Evolutionary conservation across 31 red algal genomes (phyloP), one percentile per base, ranked within the genome.

Genomic region (Odonthalia washingtoniensis): DNA sequence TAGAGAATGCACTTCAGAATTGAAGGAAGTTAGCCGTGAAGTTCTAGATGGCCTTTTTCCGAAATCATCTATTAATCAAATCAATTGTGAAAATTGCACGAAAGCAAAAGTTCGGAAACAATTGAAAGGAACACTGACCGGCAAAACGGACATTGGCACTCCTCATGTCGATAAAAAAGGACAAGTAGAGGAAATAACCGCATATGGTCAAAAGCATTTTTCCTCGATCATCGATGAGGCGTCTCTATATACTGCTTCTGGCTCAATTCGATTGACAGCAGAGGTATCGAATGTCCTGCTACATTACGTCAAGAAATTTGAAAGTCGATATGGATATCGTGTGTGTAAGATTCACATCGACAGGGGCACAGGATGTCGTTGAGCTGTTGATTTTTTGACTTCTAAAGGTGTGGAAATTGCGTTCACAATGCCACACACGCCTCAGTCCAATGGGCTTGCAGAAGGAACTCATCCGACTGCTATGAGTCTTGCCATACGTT

Each of bases 181-280:
- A 5, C 31, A 49, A 81, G 64, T 89, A 4, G 40, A 80, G 21
- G 40, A 75, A 3, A 34, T 12, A n/a, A 34, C 76, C 0, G 31
- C 31, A 24, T 46, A 80, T 60, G 52, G 34, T 3, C 35, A 46
- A 0, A 18, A 43, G 1, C 81, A 89, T 17, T 89, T 89, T 43
- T 43, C 40, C 42, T 81, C 86, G 5, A 63, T 89, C 28, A 67
- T 81, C 5, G 77, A 89, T 30, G 86, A 75, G 66, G 74, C 45
- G 27, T 49, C 1, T 5, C 26, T 75, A 36, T 81, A 60, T 41
- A 37, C 34, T 5, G 57, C 33, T 64, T 9, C 53, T 0, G 21
- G 37, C 24, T 43, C 62, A 0, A 34, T 80, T 21, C 45, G 42
- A 38, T 65, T 21, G 28, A 87, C 77, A 70, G 72, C 65, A 32